Conservation (phyloP, 2,329 filamentous ascomycete species). For the Fusarium austroafricanum region DNA sequence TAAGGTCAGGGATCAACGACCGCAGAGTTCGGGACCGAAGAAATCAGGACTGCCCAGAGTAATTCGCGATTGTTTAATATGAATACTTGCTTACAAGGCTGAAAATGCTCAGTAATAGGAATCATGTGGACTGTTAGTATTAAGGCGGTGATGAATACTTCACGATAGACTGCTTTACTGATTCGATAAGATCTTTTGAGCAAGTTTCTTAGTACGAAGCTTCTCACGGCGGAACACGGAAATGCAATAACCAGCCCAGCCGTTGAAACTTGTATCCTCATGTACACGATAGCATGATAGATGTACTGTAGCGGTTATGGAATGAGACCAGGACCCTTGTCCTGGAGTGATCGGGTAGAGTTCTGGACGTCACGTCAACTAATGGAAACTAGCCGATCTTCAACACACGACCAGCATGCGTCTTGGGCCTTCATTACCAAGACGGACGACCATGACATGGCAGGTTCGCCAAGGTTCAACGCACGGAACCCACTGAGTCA, state of each 20-base stretch:
- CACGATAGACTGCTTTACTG: background rate
- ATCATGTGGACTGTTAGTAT: background rate
- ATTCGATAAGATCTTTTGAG: background rate
- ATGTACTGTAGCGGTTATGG: constrained; percentile 26
- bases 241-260: constrained; percentile 11
- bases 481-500: background rate
- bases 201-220: constrained; percentile 1
- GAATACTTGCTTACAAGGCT: no score
- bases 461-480: background rate
- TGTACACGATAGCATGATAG: constrained; percentile 18
- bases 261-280: constrained; percentile 24
- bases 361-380: constrained; percentile 17
- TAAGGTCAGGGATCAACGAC: background rate
- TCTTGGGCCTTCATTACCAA: constrained; percentile 7
- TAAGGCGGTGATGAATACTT: background rate
- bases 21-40: constrained; percentile 8
- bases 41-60: background rate
- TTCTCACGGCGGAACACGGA: background rate
- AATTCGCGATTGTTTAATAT: background rate
- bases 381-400: constrained; percentile 24
- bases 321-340: constrained; percentile 27
- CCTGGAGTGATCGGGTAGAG: constrained; percentile 19
- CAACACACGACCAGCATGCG: constrained; percentile 7
- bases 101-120: background rate
- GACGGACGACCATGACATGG: constrained; percentile 2